Evolutionary conservation across 1,284 basidiomycete genomes (phyloP), one percentile per base, ranked within the genome.

Genomic region (Rhodotorula sp.): DNA sequence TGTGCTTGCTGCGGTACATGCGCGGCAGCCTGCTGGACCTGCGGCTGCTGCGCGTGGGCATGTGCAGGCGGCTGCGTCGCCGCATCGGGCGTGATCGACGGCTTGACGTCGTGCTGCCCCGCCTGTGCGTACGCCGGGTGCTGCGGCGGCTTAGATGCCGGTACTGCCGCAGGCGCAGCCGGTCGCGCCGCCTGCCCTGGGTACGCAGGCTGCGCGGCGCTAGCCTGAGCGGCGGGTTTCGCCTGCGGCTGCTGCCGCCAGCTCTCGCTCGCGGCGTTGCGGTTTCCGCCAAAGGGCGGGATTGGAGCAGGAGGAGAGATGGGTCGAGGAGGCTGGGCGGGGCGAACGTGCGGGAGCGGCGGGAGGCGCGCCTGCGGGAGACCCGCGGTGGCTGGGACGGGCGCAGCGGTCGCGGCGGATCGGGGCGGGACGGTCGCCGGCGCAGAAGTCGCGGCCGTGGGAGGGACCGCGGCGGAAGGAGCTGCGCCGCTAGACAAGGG

Each of bases 241-340:
- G 25, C 51, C 46, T 53, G 50, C 39, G 36, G 56, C 37, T 60
- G 65, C 39, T 58, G 58, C 34, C n/a, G 51, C 36, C 29, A 59
- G 56, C 58, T 46, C 21, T 34, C 39, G 37, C 15, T 7, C 39
- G 32, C 65, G 48, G 41, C 12, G 59, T 34, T 32, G 37, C 59
- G 29, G 68, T 78, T 78, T 66, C 79, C 76, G 19, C 72, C 74
- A 61, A 80, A 81, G 25, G 77, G 75, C 59, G 80, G 80, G 61
- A 68, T 75, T 32, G 70, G 68, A 10, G 72, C 66, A 0, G 72
- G 72, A 2, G 74, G 71, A 4, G 71, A 76, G 60, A 67, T 74
- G 55, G 62, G 58, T 19, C 76, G 67, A n/a, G 65, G n/a, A 7
- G 57, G 39, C 41, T 58, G 48, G 34, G 54, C 15, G 19, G 39